A percentile compares a stretch with the other conserved stretches of the same genome.
These are phyloP conservation scores for Geotrichum reessii DNA, from an alignment of 1,139 yeast genomes.

Conservation along the genomic window DNA sequence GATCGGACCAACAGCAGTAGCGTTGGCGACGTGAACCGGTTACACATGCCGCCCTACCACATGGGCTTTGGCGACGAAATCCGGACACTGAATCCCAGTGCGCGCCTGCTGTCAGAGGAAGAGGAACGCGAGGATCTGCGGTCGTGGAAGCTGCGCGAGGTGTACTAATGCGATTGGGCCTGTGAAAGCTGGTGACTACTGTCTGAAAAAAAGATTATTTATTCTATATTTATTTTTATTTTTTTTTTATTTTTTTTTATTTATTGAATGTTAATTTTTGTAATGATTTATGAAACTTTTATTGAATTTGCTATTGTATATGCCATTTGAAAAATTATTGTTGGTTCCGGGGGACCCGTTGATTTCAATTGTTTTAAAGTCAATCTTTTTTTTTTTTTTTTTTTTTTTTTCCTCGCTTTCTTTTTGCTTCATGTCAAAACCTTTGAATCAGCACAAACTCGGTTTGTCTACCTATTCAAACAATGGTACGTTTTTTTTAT, in stretches of 20 bases:
- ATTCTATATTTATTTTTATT: too few relatives aligned
- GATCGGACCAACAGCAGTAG: not conserved
- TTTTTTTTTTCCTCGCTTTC: not conserved
- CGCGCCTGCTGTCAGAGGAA: constrained; percentile 16
- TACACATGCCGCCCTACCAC: not conserved
- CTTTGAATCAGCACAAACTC: too few relatives aligned
- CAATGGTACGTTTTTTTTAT: not conserved
- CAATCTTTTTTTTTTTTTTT: not conserved
- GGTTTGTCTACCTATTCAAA: not conserved
- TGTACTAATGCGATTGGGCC: constrained; percentile 3
- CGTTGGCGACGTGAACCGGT: not conserved
- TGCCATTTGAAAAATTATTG: too few relatives aligned
- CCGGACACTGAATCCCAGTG: not conserved
- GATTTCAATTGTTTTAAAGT: too few relatives aligned
- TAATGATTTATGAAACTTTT: too few relatives aligned
- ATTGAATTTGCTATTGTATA: too few relatives aligned
- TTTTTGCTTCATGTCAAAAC: too few relatives aligned
- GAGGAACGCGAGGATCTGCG: constrained; percentile 18
- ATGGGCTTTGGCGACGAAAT: not conserved
- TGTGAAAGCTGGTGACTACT: too few relatives aligned
- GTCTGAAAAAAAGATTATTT: too few relatives aligned
- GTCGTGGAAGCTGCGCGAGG: constrained; percentile 15
- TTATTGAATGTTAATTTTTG: too few relatives aligned
- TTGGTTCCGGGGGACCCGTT: too few relatives aligned
- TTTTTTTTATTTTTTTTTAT: too few relatives aligned